Evolutionary conservation across 2,329 filamentous ascomycete genomes (phyloP).

Genomic region (Cryphonectria naterciae): DNA sequence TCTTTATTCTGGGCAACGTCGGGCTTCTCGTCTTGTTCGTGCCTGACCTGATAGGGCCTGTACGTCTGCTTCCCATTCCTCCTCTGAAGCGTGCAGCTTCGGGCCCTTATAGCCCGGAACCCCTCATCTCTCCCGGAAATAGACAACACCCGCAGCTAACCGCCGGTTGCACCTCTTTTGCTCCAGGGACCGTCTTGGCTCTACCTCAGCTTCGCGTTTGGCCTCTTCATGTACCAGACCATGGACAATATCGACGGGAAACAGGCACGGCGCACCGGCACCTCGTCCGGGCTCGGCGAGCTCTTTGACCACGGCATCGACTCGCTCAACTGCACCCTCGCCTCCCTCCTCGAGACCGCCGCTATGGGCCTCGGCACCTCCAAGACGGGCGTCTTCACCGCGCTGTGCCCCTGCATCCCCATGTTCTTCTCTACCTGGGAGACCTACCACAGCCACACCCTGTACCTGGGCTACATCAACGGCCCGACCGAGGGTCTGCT

Average conservation of each 20-base stretch:
- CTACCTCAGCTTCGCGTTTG: slow-evolving; percentile 93
- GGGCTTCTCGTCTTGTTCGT: slow-evolving; percentile 74
- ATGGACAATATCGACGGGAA: slow-evolving; percentile 99
- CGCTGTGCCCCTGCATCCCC: slow-evolving; percentile 85
- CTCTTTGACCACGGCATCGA: slow-evolving; percentile 99
- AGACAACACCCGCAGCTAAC: slow-evolving; percentile 22
- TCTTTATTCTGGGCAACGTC: slow-evolving; percentile 89
- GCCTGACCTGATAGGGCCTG: slow-evolving; percentile 88
- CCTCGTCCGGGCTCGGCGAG: slow-evolving; percentile 91
- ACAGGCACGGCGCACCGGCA: slow-evolving; percentile 91
- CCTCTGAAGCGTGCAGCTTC: slow-evolving; percentile 14
- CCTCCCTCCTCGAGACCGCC: slow-evolving; percentile 85
- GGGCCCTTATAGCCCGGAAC: slow-evolving; percentile 1
- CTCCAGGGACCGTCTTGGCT: slow-evolving; percentile 81
- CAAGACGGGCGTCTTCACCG: slow-evolving; percentile 85
- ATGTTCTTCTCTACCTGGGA: slow-evolving; percentile 99
- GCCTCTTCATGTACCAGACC: slow-evolving; percentile 98
- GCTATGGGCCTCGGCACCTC: slow-evolving; percentile 90
- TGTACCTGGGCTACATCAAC: slow-evolving; percentile 96
- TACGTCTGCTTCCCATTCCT: slow-evolving; percentile 48
- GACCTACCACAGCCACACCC: slow-evolving; percentile 96
- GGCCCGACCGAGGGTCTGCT: slow-evolving; percentile 95
- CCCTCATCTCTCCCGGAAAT: slow-evolving; percentile 27
- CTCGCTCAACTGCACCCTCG: slow-evolving; percentile 94
- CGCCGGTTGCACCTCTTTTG: slow-evolving; percentile 3